Base-by-base conservation (phyloP, 257 asterid species). In the Solanum sejunctum region DNA sequence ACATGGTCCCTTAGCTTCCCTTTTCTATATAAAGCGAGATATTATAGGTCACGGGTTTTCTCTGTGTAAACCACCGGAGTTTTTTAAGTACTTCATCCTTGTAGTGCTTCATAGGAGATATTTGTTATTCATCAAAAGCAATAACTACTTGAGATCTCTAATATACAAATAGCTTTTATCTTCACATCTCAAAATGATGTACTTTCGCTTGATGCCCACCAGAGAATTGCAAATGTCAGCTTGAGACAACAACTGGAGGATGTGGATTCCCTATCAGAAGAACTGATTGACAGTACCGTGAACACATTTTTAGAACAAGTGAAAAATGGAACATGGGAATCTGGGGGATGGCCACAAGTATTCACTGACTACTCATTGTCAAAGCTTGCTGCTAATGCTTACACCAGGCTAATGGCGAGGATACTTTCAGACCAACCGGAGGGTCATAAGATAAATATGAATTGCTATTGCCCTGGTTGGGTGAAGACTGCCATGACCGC, bases 401-500 rank as follows among this genome's bases (percentile, higher is more conserved):
- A 90, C 88, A 96, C 98, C 60, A 90, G 98, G 88, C 89, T 94
- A 73, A 86, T 90, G 91, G 92, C 88, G 13, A 88, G 87, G 47
- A 73, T 36, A 77, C 84, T 93, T 55, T 87, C 90, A 21, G 92
- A 90, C 15, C 88, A 86, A 58, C 88, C 89, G 13, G 98, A 93
- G 20, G 97, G 94, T 11, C 87, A 88, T 36, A 94, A 96, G 91
- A 91, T 96, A 72, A 89, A 84, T 36, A 88, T 96, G 32, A 96
- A 92, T 88, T 94, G 97, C 90, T 96, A 86, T 81, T 96, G 99
- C 23, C 99, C 98, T 0, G 99, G 99, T 17, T 96, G 98, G 98
- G 99, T 96, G 73, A 96, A 92, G 86, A 96, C 99, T 1, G 98
- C 95, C 3, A 96, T 96, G 99, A 96, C 99, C 4, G 97, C 90